phyloP scores from a whole-genome alignment of 139 green algal genomes.

The Chlorella sp. region DNA sequence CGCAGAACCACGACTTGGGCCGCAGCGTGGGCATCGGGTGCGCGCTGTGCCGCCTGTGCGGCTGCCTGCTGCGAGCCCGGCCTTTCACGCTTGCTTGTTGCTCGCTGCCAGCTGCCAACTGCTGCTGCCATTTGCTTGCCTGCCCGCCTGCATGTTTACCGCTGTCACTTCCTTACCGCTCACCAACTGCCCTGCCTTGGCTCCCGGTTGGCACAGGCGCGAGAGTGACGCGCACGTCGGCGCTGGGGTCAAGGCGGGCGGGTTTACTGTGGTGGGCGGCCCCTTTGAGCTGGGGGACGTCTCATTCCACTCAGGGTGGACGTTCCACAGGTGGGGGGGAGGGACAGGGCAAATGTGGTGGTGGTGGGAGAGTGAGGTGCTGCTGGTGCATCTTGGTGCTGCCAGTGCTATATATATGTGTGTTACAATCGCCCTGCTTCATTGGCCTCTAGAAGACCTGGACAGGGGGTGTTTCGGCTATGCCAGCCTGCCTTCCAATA shows the following conservation, averaged over 20 bases:
- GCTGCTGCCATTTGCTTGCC: not conserved
- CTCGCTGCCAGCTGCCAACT: not conserved
- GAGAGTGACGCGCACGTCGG: conserved; percentile 27
- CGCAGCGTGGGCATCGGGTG: conserved; percentile 36
- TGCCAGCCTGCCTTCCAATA: too few species aligned
- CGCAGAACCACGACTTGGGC: conserved; percentile 38
- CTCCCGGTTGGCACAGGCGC: not conserved
- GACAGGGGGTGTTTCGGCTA: too few species aligned
- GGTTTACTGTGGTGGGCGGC: conserved; percentile 20
- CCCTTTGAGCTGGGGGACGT: conserved; percentile 44
- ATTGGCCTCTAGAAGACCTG: too few species aligned
- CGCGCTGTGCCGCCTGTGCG: not conserved
- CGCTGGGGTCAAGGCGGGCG: not conserved
- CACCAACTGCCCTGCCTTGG: not conserved
- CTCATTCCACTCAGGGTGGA: conserved; percentile 45
- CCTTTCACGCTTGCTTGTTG: not conserved
- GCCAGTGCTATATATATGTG: not conserved
- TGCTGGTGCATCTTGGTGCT: not conserved
- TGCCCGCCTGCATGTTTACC: not conserved
- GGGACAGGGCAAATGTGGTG: not conserved
- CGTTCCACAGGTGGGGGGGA: conserved; percentile 31
- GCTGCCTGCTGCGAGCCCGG: not conserved
- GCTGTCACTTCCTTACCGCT: not conserved
- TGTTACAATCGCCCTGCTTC: too few species aligned
- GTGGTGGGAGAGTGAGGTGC: not conserved